Conservation (phyloP, 495 filamentous ascomycete species). For the Penicillium salamii region DNA sequence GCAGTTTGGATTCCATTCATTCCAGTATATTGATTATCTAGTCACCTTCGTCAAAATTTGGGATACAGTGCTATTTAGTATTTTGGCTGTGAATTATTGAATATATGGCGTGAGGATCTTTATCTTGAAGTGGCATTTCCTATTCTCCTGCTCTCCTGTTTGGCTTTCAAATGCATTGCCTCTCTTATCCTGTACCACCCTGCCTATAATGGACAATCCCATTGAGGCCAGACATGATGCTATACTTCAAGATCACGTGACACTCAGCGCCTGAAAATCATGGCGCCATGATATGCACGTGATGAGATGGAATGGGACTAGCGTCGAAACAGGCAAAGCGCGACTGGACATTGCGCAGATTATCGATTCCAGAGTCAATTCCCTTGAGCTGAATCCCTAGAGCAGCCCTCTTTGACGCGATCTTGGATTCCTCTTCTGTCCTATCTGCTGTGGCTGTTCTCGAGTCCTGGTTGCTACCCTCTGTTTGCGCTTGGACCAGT, state of each 20-base stretch:
- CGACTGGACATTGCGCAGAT: constrained; percentile 30
- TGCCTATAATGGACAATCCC: neutral
- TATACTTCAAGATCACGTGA: too few relatives aligned
- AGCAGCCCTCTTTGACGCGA: neutral
- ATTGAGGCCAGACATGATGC: neutral
- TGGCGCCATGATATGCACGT: constrained; percentile 16
- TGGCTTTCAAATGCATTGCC: too few relatives aligned
- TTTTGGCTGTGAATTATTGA: neutral
- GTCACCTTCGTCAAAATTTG: constrained; percentile 1
- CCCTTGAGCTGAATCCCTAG: constrained; percentile 23
- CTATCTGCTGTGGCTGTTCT: neutral
- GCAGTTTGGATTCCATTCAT: constrained; percentile 14
- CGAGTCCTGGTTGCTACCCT: neutral
- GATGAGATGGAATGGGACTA: constrained; percentile 25
- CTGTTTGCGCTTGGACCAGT: neutral
- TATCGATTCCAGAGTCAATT: constrained; percentile 22
- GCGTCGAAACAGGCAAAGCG: constrained; percentile 37
- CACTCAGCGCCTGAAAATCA: constrained; percentile 8
- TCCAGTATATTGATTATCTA: constrained; percentile 12
- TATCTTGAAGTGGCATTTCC: too few relatives aligned
- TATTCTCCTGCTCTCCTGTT: too few relatives aligned
- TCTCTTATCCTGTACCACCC: too few relatives aligned
- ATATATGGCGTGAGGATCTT: neutral
- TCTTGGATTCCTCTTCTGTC: neutral
- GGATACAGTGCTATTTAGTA: neutral